A percentile compares a stretch with the other conserved stretches of the same genome.
Conservation (phyloP, 2,329 filamentous ascomycete genomes). For the Xylariaceae sp. region DNA sequence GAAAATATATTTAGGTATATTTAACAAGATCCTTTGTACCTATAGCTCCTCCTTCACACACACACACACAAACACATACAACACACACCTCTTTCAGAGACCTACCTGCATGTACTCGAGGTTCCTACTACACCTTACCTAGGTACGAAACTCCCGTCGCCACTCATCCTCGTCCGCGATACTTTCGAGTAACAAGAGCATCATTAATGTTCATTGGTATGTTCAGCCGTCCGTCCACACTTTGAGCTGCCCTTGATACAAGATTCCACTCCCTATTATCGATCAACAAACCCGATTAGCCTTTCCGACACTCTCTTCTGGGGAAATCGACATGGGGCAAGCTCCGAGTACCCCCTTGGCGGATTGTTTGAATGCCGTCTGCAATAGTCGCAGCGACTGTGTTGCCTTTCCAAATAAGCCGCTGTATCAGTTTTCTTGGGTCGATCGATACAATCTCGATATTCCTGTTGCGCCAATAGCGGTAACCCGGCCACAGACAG, state of each 20-base stretch:
- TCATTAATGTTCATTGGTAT: not conserved
- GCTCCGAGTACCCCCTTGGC: slow-evolving; percentile 49
- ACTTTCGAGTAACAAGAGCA: not conserved
- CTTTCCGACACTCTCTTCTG: too few relatives aligned
- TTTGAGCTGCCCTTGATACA: not conserved
- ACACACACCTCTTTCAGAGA: too few relatives aligned
- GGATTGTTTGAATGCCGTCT: slow-evolving; percentile 56
- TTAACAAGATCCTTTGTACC: too few relatives aligned
- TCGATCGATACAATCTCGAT: slow-evolving; percentile 60
- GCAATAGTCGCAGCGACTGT: slow-evolving; percentile 52
- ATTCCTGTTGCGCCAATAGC: slow-evolving; percentile 58
- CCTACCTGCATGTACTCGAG: too few relatives aligned
- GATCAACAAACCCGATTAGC: not conserved
- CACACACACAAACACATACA: too few relatives aligned
- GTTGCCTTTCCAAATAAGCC: slow-evolving; percentile 53
- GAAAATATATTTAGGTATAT: too few relatives aligned
- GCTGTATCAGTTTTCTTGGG: slow-evolving; percentile 57
- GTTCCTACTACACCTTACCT: too few relatives aligned
- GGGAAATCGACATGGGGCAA: slow-evolving; percentile 51
- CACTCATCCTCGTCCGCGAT: too few relatives aligned
- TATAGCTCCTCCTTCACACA: too few relatives aligned
- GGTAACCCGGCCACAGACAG: slow-evolving; percentile 60
- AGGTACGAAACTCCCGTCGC: too few relatives aligned
- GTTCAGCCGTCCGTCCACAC: not conserved
- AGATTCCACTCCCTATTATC: not conserved